Evolutionary conservation across 495 filamentous ascomycete genomes (phyloP), one percentile per base, ranked within the genome.

Genomic region (Daldinia bambusicola): DNA sequence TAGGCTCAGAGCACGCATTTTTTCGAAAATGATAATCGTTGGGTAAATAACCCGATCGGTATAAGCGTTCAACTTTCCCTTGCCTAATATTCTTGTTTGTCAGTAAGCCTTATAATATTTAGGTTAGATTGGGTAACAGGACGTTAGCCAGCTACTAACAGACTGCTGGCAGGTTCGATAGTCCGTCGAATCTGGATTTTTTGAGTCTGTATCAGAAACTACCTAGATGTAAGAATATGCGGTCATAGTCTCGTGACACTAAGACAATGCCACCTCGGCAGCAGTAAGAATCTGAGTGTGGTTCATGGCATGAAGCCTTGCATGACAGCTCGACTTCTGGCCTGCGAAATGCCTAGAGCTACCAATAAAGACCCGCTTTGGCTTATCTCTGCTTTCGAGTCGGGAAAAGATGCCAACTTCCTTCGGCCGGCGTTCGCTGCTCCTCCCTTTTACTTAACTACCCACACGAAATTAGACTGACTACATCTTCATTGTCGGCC

Each of bases 171-270:
- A 12, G 4, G 43, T 10, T 48, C 8, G 18, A 48, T 0, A 13
- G 3, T 5, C 4, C 16, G 10, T 13, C 22, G 22, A 30, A 26
- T 26, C 26, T 26, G 3, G 26, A 26, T 26, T 38, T 37, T 4
- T 34, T 18, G 31, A 56, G 13, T 58, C 32, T 12, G 3, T 31
- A 51, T 41, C 55, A 58, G 3, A 26, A 26, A 26, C 26, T 1
- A 26, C 26, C 26, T 26, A 26, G 26, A 26, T 8, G 63, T 51
- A 66, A 66, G 32, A 57, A 51, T 31, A 51, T 51, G 16, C n/a
- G 36, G 37, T 43, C 36, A 38, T 40, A 53, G 63, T 38, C 55
- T 51, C 31, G 55, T 57, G 63, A 52, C 26, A 36, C 2, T 45
- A 8, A 18, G 16, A 30, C 16, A 22, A 41, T 55, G 37, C 36